Conservation (phyloP, 2,329 filamentous ascomycete genomes). For the Setomelanomma holmii region DNA sequence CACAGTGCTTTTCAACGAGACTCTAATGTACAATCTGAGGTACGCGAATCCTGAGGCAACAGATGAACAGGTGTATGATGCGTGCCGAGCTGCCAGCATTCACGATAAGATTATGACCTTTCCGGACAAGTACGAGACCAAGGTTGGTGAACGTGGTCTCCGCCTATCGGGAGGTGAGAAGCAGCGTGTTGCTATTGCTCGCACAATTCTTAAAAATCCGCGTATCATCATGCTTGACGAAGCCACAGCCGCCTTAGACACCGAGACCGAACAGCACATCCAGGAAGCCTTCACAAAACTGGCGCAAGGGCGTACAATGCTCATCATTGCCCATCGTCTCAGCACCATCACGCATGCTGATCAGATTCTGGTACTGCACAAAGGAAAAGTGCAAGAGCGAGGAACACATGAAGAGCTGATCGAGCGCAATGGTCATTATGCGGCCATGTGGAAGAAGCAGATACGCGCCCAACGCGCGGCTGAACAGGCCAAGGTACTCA, state of each 20-base stretch:
- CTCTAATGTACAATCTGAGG: constrained; percentile 91
- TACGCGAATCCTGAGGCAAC: constrained; percentile 85
- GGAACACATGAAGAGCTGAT: constrained; percentile 61
- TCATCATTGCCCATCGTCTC: constrained; percentile 84
- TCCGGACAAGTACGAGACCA: constrained; percentile 86
- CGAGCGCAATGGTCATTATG: constrained; percentile 54
- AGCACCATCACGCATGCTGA: constrained; percentile 64
- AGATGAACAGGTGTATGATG: constrained; percentile 80
- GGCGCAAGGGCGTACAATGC: constrained; percentile 84
- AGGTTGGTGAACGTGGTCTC: constrained; percentile 88
- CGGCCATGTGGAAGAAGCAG: constrained; percentile 61
- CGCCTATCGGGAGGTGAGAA: constrained; percentile 90
- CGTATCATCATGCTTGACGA: constrained; percentile 93
- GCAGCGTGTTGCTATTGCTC: constrained; percentile 90
- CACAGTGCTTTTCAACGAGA: constrained; percentile 93
- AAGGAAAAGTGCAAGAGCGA: constrained; percentile 59
- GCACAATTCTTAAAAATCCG: constrained; percentile 90
- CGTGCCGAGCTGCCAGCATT: constrained; percentile 86
- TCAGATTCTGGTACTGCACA: constrained; percentile 63
- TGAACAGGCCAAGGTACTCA: constrained; percentile 57
- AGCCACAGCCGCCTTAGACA: constrained; percentile 89
- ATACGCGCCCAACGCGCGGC: constrained; percentile 58
- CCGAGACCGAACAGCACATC: constrained; percentile 91
- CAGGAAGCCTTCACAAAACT: constrained; percentile 84
- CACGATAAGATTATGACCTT: constrained; percentile 91